Base-by-base conservation (phyloP, 176 grass and related monocot species). In the Oryza australiensis region DNA sequence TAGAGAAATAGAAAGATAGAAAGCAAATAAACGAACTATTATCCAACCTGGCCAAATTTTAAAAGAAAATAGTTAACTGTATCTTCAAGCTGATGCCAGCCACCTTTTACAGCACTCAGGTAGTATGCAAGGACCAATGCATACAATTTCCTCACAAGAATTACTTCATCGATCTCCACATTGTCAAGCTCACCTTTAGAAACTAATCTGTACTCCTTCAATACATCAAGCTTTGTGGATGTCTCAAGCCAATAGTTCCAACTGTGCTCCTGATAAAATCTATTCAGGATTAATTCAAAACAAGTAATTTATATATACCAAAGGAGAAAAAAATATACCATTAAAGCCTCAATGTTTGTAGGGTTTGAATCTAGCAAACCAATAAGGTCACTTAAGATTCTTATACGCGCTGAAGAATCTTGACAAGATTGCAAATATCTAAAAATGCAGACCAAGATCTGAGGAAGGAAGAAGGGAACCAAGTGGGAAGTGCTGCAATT, bases 61-160 rank as follows among this genome's bases (percentile, higher is more conserved):
- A 94, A 82, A 20, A 94, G 70, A 67, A 97, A 77, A 29, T 92
- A 97, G 92, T 92, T 94, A 74, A 82, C 62, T 62, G 94, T 94
- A 29, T 94, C 90, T 84, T 97, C 94, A 70, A 97, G 81, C 42
- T 97, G 94, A 67, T 90, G 92, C 94, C 94, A 97, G 77, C 94
- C 94, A 77, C 94, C 94, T 91, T 91, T 97, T 51, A 97, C 90
- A 27, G 88, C 90, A 80, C 84, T 92, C 55, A 97, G 70, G 83
- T 75, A 97, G 74, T 97, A 91, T 22, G 86, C 90, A 63, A 97
- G 94, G 73, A 92, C 92, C 40, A 94, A 66, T 0, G 90, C 89
- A 84, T 97, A 97, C 82, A 97, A 80, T 66, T 92, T 94, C 89
- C 86, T 94, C 72, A 73, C 80, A 48, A 97, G 94, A 82, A 87